A percentile compares a stretch with the other conserved stretches of the same genome.
phyloP scores from a whole-genome alignment of 2,329 filamentous ascomycete species.

The Penicillium nordicum region DNA sequence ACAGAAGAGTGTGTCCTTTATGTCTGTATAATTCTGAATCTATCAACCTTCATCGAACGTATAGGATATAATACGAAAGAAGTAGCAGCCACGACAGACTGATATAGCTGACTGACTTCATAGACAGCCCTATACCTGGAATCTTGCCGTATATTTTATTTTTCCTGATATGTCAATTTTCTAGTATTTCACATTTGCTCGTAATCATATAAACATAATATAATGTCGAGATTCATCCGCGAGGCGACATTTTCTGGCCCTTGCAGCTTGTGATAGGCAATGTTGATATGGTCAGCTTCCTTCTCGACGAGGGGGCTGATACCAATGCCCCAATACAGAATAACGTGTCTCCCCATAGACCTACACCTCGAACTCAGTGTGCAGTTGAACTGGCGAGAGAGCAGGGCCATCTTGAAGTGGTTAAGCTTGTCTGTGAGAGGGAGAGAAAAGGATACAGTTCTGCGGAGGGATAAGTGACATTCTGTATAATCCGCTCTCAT shows the following conservation, averaged over 20 bases:
- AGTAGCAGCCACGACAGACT: background rate
- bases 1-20: slow-evolving; percentile 1
- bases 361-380: background rate
- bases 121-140: background rate
- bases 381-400: background rate
- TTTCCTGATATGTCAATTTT: too few relatives aligned
- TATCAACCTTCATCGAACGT: background rate
- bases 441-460: background rate
- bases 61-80: background rate
- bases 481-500: background rate
- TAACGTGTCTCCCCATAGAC: too few relatives aligned
- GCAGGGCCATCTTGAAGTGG: background rate
- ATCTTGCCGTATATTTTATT: background rate
- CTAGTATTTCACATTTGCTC: too few relatives aligned
- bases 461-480: background rate
- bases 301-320: too few relatives aligned
- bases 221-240: too few relatives aligned
- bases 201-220: too few relatives aligned
- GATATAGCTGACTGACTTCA: background rate
- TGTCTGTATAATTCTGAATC: background rate
- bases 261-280: too few relatives aligned
- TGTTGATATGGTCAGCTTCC: too few relatives aligned
- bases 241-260: too few relatives aligned
- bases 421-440: background rate
- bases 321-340: too few relatives aligned